phyloP scores from a whole-genome alignment of 768 basidiomycete genomes.

The Serendipita sp. region DNA sequence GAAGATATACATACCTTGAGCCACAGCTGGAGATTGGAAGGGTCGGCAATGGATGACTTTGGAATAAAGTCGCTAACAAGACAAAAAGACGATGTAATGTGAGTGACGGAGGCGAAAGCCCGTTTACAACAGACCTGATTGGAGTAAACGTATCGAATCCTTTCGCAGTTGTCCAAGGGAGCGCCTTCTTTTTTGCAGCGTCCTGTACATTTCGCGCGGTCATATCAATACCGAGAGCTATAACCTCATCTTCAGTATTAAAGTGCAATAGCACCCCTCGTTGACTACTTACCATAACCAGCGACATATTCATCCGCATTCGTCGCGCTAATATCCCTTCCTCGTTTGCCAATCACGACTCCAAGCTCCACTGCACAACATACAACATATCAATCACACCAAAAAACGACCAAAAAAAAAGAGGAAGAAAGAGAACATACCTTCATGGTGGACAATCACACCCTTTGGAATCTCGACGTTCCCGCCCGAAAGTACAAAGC shows the following conservation, averaged over 20 bases:
- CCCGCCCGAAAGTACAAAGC: slow-evolving; percentile 64
- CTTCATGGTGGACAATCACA: slow-evolving; percentile 80
- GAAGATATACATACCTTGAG: slow-evolving; percentile 38
- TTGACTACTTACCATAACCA: slow-evolving; percentile 57
- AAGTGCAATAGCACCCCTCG: not conserved
- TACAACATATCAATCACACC: not conserved
- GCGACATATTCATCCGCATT: slow-evolving; percentile 68
- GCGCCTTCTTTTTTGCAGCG: slow-evolving; percentile 74
- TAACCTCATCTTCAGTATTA: slow-evolving; percentile 2
- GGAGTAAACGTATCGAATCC: slow-evolving; percentile 96
- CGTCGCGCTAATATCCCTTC: slow-evolving; percentile 61
- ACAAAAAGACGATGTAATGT: slow-evolving; percentile 4
- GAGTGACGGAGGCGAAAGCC: not conserved
- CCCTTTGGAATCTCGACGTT: slow-evolving; percentile 76
- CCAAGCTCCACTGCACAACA: slow-evolving; percentile 71
- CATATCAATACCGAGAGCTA: slow-evolving; percentile 90
- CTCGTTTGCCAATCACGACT: slow-evolving; percentile 81
- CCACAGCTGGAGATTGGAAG: slow-evolving; percentile 58
- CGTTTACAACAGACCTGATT: slow-evolving; percentile 41
- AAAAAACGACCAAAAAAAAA: no score
- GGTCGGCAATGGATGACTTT: slow-evolving; percentile 47
- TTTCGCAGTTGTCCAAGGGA: slow-evolving; percentile 97
- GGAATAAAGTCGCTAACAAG: slow-evolving; percentile 59
- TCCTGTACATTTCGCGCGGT: slow-evolving; percentile 94
- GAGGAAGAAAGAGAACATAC: slow-evolving; percentile 23